A percentile compares a stretch with the other conserved stretches of the same genome.
Conservation (phyloP, 208 protist species). For the Wallacemonas sp. region DNA sequence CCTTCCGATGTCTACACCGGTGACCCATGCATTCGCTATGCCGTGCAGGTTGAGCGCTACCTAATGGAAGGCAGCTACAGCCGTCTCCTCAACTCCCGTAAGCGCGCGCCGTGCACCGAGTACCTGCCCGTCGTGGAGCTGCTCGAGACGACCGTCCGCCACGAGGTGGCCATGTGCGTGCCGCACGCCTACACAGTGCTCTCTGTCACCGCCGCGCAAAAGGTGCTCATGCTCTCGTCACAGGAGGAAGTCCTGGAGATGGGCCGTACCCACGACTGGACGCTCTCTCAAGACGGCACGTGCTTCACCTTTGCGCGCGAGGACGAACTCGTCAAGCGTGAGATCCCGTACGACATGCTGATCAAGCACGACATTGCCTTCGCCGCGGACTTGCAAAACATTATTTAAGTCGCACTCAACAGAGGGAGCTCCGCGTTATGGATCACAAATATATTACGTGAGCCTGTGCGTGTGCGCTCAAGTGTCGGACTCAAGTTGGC, state of each 20-base stretch:
- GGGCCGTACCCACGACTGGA: constrained; percentile 60
- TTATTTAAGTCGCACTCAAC: constrained; percentile 54
- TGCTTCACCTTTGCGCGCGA: constrained; percentile 79
- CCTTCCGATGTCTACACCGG: constrained; percentile 63
- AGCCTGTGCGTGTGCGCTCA: too few species aligned
- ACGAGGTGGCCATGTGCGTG: constrained; percentile 90
- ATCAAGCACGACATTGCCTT: constrained; percentile 78
- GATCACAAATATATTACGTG: too few species aligned
- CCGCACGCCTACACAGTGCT: constrained; percentile 83
- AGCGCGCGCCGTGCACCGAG: constrained; percentile 88
- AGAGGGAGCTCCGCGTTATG: too few species aligned
- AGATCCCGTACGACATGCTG: constrained; percentile 85
- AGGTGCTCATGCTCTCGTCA: constrained; percentile 85
- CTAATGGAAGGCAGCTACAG: constrained; percentile 95
- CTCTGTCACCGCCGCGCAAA: constrained; percentile 73
- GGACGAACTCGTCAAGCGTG: constrained; percentile 68
- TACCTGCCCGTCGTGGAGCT: constrained; percentile 91
- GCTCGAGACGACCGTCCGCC: constrained; percentile 87
- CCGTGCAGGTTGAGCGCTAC: constrained; percentile 88
- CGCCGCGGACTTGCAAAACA: constrained; percentile 79
- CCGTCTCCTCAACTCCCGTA: constrained; percentile 85
- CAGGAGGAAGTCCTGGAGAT: constrained; percentile 70
- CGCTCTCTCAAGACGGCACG: constrained; percentile 40
- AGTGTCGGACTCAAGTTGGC: too few species aligned
- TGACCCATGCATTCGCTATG: constrained; percentile 85